Evolutionary conservation across 2,329 filamentous ascomycete genomes (phyloP).

Genomic region (Pyrenochaeta sp.): DNA sequence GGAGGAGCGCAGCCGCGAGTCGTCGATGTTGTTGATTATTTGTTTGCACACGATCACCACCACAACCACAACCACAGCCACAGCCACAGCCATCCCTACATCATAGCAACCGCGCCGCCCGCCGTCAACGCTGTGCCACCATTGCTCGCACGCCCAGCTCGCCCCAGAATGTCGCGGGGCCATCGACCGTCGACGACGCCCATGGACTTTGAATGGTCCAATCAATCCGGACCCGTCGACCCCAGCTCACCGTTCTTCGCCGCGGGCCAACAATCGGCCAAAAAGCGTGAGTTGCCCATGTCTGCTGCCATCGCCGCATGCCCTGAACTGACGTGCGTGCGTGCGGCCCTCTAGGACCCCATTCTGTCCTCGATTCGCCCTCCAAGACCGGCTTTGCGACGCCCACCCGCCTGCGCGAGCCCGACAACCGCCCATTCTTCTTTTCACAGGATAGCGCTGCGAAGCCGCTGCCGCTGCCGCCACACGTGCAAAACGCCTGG

Average conservation of each 20-base stretch:
- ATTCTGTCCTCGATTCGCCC: conserved; percentile 54
- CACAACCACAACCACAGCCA: too few relatives aligned
- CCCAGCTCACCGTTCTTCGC: conserved; percentile 56
- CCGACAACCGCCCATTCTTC: conserved; percentile 58
- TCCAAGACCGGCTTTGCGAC: conserved; percentile 53
- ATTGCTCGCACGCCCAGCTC: too few relatives aligned
- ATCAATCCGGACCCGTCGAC: conserved; percentile 55
- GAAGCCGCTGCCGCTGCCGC: conserved; percentile 49
- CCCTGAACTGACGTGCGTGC: conserved; percentile 4
- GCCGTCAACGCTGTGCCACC: too few relatives aligned
- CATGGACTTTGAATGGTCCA: conserved; percentile 64
- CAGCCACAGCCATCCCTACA: too few relatives aligned
- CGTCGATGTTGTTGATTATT: too few relatives aligned
- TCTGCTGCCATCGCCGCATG: conserved; percentile 6
- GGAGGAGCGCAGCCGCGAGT: too few relatives aligned
- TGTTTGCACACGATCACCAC: too few relatives aligned
- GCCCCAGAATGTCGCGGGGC: conserved; percentile 35
- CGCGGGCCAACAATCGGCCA: conserved; percentile 34
- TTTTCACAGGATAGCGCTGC: conserved; percentile 50
- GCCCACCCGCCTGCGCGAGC: conserved; percentile 54
- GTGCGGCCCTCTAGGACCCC: conserved; percentile 32
- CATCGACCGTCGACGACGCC: conserved; percentile 53
- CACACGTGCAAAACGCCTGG: conserved; percentile 44
- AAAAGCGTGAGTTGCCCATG: conserved; percentile 47
- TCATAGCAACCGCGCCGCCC: too few relatives aligned